Base-by-base conservation (phyloP, 805 yeast genomes). In the Pichia heedii region DNA sequence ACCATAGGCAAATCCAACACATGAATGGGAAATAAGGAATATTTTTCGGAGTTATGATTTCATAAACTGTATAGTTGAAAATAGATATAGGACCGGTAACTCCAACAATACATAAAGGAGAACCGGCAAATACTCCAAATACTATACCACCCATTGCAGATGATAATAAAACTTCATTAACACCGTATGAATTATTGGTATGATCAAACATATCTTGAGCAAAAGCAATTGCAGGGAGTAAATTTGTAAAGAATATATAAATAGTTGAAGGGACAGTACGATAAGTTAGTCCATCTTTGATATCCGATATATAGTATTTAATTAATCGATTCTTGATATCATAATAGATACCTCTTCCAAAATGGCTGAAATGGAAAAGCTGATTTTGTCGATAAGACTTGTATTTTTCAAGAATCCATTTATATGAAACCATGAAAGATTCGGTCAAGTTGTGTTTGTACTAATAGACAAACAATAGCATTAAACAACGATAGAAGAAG, bases 181-280 rank as follows among this genome's bases (percentile, higher is more conserved):
- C 83, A 3, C 98, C 98, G 55, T 87, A 90, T 12, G 89, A 73
- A 51, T 84, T 79, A 39, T 83, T 65, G 0, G 98, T 90, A 48
- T 86, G 80, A 60, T 89, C 96, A 61, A 88, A 89, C 96, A 90
- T 84, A 58, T 90, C 97, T 57, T 87, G 96, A 0, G 97, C 95
- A 69, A 90, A 90, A 0, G 97, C 96, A 35, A 90, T 73, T 0
- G 97, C 97, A 2, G 97, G 97, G 33, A 90, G 68, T 37, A 90
- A 58, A 59, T 93, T 90, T 36, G 95, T 88, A 69, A 93, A 88
- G 61, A 83, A 90, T 13, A 93, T 83, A 58, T 76, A 87, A 2
- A 84, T 65, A 0, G 87, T 79, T 0, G 95, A 70, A 0, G 98
- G 98, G 2, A 90, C 68, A 13, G 89, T 94, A 54, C 98, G 64